phyloP scores from a whole-genome alignment of 768 basidiomycete genomes.

The Tricholoma furcatifolium region DNA sequence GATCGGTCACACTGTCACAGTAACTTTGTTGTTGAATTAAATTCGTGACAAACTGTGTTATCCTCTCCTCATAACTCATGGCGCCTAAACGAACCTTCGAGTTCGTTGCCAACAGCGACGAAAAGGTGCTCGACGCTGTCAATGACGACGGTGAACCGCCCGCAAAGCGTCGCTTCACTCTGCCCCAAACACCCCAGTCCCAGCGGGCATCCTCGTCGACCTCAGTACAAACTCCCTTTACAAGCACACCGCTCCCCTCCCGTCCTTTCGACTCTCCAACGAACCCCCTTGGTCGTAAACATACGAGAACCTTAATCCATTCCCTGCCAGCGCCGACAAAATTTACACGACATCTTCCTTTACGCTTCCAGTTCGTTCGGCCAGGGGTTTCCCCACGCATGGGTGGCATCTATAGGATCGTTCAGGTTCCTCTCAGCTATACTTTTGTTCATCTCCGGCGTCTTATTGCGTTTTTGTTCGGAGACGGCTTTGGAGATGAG shows the following conservation, averaged over 20 bases:
- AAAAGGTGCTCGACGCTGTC: background rate
- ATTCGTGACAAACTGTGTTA: background rate
- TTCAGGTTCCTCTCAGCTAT: conserved; percentile 70
- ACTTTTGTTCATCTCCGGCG: conserved; percentile 64
- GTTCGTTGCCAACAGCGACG: conserved; percentile 6
- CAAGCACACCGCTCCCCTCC: conserved; percentile 43
- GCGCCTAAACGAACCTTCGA: conserved; percentile 18
- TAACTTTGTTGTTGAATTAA: conserved; percentile 14
- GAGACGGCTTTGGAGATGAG: conserved; percentile 23
- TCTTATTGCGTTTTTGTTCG: conserved; percentile 63
- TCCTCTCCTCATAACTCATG: conserved; percentile 10
- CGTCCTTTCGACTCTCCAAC: conserved; percentile 66
- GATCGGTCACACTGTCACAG: conserved; percentile 20
- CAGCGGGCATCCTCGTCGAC: conserved; percentile 23
- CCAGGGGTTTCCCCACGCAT: conserved; percentile 26
- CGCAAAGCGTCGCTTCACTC: conserved; percentile 17
- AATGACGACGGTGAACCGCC: conserved; percentile 12
- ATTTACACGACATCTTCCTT: conserved; percentile 59
- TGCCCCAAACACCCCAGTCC: conserved; percentile 24
- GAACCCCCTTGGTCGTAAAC: conserved; percentile 66
- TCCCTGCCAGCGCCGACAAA: conserved; percentile 42
- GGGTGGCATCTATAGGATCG: conserved; percentile 61
- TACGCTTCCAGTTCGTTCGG: conserved; percentile 61
- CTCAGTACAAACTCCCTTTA: conserved; percentile 17
- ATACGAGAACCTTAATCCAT: conserved; percentile 37